A percentile compares a stretch with the other conserved stretches of the same genome.
These are phyloP conservation scores for Botrytis sinoallii DNA, from an alignment of 2,329 filamentous ascomycete species.

Conservation along the genomic window DNA sequence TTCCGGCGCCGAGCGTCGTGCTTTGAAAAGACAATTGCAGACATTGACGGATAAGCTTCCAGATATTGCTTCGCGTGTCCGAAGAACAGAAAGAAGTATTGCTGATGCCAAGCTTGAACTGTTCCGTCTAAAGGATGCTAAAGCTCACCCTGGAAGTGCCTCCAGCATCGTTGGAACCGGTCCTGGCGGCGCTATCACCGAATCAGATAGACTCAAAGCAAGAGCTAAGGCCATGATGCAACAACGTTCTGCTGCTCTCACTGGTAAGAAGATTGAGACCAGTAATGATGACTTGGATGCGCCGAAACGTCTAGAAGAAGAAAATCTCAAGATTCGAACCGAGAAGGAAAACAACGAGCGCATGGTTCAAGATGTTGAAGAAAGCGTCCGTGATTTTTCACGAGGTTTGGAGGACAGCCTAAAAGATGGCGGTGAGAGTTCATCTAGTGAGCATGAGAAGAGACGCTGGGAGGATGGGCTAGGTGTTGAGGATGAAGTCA, in stretches of 20 bases:
- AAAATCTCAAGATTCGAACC: constrained; percentile 73
- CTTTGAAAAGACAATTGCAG: constrained; percentile 86
- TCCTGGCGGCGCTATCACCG: constrained; percentile 84
- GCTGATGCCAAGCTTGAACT: constrained; percentile 88
- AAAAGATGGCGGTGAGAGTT: constrained; percentile 74
- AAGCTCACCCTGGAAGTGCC: constrained; percentile 80
- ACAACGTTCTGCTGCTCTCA: constrained; percentile 87
- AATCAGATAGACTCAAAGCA: constrained; percentile 91
- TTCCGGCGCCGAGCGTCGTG: constrained; percentile 81
- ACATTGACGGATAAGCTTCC: constrained; percentile 85
- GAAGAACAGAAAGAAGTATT: constrained; percentile 87
- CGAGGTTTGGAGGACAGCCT: constrained; percentile 81
- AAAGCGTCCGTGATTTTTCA: constrained; percentile 87
- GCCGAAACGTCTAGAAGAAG: constrained; percentile 82
- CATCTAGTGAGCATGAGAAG: constrained; percentile 81
- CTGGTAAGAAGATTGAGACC: constrained; percentile 73
- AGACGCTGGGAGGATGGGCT: constrained; percentile 94
- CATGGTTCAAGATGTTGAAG: constrained; percentile 96
- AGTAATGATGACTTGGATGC: constrained; percentile 72
- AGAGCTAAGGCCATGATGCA: constrained; percentile 98
- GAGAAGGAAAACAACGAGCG: constrained; percentile 93
- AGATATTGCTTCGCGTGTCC: constrained; percentile 86
- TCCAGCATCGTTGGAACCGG: constrained; percentile 86
- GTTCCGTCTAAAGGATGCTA: constrained; percentile 90
- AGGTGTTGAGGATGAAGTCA: constrained; percentile 93